Base-by-base conservation (phyloP, 2,329 filamentous ascomycete genomes). In the Hawksworthiomyces lignivorus region DNA sequence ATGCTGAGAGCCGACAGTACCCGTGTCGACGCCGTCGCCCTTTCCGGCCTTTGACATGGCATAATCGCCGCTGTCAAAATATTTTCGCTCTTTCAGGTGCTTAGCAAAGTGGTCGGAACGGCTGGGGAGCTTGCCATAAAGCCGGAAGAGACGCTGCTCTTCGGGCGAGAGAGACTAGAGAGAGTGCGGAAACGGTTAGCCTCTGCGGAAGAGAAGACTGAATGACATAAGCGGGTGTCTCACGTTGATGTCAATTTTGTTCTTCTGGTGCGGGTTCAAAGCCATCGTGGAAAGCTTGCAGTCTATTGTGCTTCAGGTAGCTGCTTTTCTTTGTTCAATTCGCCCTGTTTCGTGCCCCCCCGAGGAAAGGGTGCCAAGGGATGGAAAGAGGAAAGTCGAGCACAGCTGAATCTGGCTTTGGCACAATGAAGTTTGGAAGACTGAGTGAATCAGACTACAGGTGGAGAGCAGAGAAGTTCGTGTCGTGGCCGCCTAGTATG, bases 51-150 rank as follows among this genome's bases (percentile, higher is more conserved):
- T 95, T 65, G 85, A 90, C 69, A 95, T 85, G 59, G 89, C 89
- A 58, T 95, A 96, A 70, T 96, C 88, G 59, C 88, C 89, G 47
- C 85, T 92, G 71, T 96, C 88, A 66, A 96, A 96, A 71, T 95
- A 96, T 71, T 94, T 98, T 72, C 92, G 89, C 65, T 97, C 92
- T 77, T 96, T 96, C 61, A 97, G 79, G 62, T 97, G 94, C 73
- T 97, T 97, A 73, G 94, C 88, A 56, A 97, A 82, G 58, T 96
- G 78, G 65, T 96, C 90, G 64, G 89, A 94, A 65, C 92, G 92
- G 65, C 85, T 94, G 51, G 92, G 92, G 47, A 97, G 82, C 70
- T 97, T 97, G 68, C 92, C 92, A 66, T 98, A 98, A 51, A 97
- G 82, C 52, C 89, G 85, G 75, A 97, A 92, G 59, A 97, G 82